These are phyloP conservation scores for Termitomyces sp. DNA, from an alignment of 768 basidiomycete species.

Conservation along the genomic window DNA sequence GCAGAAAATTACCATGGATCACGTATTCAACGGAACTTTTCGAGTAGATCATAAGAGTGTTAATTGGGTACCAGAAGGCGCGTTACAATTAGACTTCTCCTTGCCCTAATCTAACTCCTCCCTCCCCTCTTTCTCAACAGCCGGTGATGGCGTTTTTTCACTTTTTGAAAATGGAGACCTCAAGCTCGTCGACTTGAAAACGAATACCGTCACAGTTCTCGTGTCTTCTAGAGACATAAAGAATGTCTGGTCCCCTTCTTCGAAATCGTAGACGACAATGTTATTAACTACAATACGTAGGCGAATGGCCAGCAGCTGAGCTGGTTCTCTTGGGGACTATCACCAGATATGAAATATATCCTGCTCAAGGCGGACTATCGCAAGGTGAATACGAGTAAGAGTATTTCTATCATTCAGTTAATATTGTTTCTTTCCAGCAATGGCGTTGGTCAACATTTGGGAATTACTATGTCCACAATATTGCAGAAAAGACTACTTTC, in stretches of 20 bases:
- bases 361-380: conserved; percentile 69
- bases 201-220: conserved; percentile 59
- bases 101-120: neutral
- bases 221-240: conserved; percentile 53
- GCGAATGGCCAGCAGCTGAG: conserved; percentile 43
- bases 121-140: conserved; percentile 41
- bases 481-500: conserved; percentile 61
- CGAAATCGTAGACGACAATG: neutral
- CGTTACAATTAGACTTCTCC: conserved; percentile 11
- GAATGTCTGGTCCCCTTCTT: conserved; percentile 42
- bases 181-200: conserved; percentile 75
- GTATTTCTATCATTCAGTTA: too few relatives aligned
- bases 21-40: conserved; percentile 93
- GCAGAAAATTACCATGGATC: conserved; percentile 77
- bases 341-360: conserved; percentile 87
- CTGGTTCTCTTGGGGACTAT: conserved; percentile 72
- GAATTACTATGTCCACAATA: conserved; percentile 89
- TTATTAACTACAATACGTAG: conserved; percentile 26
- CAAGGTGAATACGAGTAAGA: conserved; percentile 44
- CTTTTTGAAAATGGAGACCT: conserved; percentile 56
- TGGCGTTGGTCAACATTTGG: conserved; percentile 91
- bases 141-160: conserved; percentile 92
- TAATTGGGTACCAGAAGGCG: conserved; percentile 92
- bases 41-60: conserved; percentile 36
- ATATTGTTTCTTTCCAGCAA: conserved; percentile 46